Conservation (phyloP, 805 yeast genomes). For the Scheffersomyces amazonensis region DNA sequence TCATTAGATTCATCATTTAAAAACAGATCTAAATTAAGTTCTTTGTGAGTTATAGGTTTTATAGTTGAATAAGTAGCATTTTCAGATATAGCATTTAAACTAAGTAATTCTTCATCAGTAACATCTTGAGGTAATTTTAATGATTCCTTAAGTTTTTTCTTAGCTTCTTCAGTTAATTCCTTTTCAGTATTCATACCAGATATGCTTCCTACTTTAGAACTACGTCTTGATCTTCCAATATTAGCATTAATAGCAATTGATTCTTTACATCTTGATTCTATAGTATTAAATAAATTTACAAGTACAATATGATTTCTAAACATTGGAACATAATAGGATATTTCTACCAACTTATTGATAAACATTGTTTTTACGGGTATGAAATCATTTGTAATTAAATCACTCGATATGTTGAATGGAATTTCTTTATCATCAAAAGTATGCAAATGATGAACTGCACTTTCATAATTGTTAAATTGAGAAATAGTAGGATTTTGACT, state of each 20-base stretch:
- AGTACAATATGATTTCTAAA: constrained; percentile 31
- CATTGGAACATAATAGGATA: constrained; percentile 22
- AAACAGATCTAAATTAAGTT: constrained; percentile 21
- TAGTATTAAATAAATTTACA: constrained; percentile 13
- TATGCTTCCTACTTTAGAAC: constrained; percentile 4
- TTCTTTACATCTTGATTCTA: neutral
- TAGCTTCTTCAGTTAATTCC: constrained; percentile 18
- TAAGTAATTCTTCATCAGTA: constrained; percentile 37
- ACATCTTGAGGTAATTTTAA: constrained; percentile 33
- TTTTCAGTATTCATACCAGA: constrained; percentile 2
- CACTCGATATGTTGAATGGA: constrained; percentile 5
- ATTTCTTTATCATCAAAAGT: neutral
- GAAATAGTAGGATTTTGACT: neutral
- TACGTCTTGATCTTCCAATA: constrained; percentile 5
- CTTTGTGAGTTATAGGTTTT: constrained; percentile 12
- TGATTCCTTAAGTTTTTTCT: constrained; percentile 29
- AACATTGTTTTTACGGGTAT: constrained; percentile 19
- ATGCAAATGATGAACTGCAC: neutral
- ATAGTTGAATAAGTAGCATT: constrained; percentile 15
- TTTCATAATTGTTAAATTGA: neutral
- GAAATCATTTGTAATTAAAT: constrained; percentile 15
- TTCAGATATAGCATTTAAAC: constrained; percentile 28
- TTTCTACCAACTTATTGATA: constrained; percentile 20
- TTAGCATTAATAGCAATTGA: neutral
- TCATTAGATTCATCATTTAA: constrained; percentile 16